Percentiles rank a stretch among this genome's conserved stretches.
Conservation (phyloP, 345 rosid species). For the Syzygium aqueum region DNA sequence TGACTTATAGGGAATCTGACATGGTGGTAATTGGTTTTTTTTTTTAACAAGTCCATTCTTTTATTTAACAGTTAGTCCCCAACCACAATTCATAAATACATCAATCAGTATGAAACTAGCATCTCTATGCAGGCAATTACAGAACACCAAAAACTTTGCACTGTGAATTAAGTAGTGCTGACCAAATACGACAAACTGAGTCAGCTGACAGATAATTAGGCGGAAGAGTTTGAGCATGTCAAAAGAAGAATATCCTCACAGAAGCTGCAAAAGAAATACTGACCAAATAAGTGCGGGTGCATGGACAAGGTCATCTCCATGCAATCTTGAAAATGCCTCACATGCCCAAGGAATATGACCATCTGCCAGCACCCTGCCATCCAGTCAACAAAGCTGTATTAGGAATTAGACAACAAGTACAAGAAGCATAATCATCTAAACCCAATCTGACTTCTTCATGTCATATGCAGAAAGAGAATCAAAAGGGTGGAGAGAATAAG, state of each 20-base stretch:
- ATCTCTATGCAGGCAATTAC: not conserved
- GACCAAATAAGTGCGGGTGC: slow-evolving; percentile 72
- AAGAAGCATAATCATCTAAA: not conserved
- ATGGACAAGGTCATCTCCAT: slow-evolving; percentile 59
- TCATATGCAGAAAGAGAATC: not conserved
- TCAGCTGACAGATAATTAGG: not conserved
- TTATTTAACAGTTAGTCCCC: not conserved
- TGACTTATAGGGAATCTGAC: not conserved
- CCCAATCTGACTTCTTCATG: not conserved
- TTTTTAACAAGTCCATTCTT: not conserved
- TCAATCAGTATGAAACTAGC: not conserved
- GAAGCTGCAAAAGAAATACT: not conserved
- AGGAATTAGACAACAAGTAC: not conserved
- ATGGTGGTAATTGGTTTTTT: not conserved
- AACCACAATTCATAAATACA: not conserved
- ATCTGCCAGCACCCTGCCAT: slow-evolving; percentile 81
- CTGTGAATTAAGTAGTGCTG: not conserved
- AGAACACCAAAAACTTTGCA: not conserved
- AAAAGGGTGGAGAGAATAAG: not conserved
- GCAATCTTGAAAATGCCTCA: slow-evolving; percentile 82
- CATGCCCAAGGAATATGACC: slow-evolving; percentile 99
- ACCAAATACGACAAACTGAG: not conserved
- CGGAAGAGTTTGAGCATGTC: not conserved
- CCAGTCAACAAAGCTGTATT: not conserved
- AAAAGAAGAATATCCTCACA: not conserved